phyloP scores from a whole-genome alignment of 2,329 filamentous ascomycete species.

The Eutypa lata region DNA sequence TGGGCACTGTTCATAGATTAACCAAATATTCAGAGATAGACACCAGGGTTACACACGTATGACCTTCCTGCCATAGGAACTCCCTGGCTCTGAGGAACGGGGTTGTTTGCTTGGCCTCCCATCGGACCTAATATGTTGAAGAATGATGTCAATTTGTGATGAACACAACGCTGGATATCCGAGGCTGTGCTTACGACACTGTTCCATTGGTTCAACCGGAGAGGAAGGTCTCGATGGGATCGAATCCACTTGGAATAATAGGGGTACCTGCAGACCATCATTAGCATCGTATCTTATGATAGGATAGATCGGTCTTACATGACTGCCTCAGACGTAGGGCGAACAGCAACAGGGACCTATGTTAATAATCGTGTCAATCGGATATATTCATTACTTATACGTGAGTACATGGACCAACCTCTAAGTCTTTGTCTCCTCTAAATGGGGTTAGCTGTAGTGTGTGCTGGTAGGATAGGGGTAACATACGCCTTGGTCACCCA shows the following conservation, averaged over 20 bases:
- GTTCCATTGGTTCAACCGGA: conserved; percentile 98
- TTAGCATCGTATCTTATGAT: conserved; percentile 8
- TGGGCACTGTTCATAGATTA: conserved; percentile 61
- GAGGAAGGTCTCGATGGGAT: conserved; percentile 88
- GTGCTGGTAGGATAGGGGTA: conserved; percentile 3
- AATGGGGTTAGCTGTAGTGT: conserved; percentile 21
- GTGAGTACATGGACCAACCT: conserved; percentile 35
- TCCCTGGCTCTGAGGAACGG: conserved; percentile 88
- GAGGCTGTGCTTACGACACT: conserved; percentile 47
- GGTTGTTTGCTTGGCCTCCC: conserved; percentile 94
- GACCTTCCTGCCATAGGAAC: conserved; percentile 97
- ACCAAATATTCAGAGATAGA: not conserved
- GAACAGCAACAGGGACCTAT: conserved; percentile 62
- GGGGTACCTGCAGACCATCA: conserved; percentile 68
- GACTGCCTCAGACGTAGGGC: conserved; percentile 63
- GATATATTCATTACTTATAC: not conserved
- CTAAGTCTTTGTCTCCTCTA: conserved; percentile 87
- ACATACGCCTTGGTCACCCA: conserved; percentile 82
- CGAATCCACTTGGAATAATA: conserved; percentile 82
- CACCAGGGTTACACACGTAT: conserved; percentile 43
- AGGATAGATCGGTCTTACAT: conserved; percentile 20
- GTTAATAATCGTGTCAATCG: conserved; percentile 4
- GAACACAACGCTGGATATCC: not conserved
- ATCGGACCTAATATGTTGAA: conserved; percentile 56
- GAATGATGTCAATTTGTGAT: not conserved